Conservation (phyloP, 176 grass and related monocot species). For the Carex myosuroides region DNA sequence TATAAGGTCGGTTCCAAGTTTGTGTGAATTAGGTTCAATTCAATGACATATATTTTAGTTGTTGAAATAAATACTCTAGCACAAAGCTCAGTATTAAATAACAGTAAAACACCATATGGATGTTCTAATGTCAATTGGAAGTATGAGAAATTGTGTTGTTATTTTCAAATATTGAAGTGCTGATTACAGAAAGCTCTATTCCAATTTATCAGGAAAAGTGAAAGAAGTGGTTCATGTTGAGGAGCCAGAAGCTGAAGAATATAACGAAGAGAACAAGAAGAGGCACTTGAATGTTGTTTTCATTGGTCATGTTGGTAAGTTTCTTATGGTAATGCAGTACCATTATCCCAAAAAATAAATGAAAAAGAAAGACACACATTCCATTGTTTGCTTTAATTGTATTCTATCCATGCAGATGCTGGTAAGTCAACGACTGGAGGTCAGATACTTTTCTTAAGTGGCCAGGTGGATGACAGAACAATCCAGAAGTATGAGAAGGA, state of each 20-base stretch:
- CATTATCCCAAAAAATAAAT: neutral
- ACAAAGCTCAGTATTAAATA: neutral
- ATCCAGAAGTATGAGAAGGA: constrained; percentile 99
- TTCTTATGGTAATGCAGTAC: neutral
- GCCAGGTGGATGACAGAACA: constrained; percentile 90
- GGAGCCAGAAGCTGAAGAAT: constrained; percentile 41
- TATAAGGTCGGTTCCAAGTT: neutral
- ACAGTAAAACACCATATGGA: neutral
- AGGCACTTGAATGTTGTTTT: constrained; percentile 94
- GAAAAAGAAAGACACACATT: neutral
- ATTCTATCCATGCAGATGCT: constrained; percentile 56
- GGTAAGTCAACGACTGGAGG: constrained; percentile 89
- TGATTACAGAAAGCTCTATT: constrained; percentile 3
- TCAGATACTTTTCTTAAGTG: constrained; percentile 93
- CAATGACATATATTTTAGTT: neutral
- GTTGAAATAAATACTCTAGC: neutral
- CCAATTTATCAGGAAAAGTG: constrained; percentile 22
- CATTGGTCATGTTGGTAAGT: constrained; percentile 92
- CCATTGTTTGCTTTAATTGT: neutral
- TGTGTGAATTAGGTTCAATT: constrained; percentile 4
- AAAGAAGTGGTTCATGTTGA: constrained; percentile 11
- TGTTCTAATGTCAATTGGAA: neutral
- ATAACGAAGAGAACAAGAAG: constrained; percentile 46
- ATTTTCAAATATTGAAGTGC: neutral
- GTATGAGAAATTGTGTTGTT: neutral